Conservation (phyloP, 1,139 yeast genomes). For the Suhomyces chickasaworum region DNA sequence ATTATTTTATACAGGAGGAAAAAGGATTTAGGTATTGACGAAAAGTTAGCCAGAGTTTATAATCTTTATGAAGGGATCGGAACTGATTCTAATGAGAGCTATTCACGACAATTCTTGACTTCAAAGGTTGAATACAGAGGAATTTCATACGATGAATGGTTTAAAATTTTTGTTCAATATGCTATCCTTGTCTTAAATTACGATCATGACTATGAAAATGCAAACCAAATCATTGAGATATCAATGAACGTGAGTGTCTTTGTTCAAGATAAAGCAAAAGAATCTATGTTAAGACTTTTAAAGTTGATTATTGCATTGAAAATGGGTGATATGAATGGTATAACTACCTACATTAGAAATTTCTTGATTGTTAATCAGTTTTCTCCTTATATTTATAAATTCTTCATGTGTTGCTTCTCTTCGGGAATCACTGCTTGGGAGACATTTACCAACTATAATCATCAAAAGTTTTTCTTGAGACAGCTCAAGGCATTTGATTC, state of each 20-base stretch:
- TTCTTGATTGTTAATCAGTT: slow-evolving; percentile 73
- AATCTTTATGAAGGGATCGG: slow-evolving; percentile 64
- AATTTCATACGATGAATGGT: slow-evolving; percentile 78
- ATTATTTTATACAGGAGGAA: slow-evolving; percentile 63
- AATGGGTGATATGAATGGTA: slow-evolving; percentile 51
- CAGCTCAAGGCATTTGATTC: slow-evolving; percentile 90
- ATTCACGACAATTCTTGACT: slow-evolving; percentile 40
- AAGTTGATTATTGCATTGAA: slow-evolving; percentile 64
- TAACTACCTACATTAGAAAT: slow-evolving; percentile 57
- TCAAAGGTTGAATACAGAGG: slow-evolving; percentile 69
- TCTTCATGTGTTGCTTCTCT: slow-evolving; percentile 68
- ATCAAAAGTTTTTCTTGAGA: slow-evolving; percentile 85
- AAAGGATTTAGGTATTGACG: slow-evolving; percentile 66
- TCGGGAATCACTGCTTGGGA: slow-evolving; percentile 63
- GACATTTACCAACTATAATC: slow-evolving; percentile 71
- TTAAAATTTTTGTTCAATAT: slow-evolving; percentile 76
- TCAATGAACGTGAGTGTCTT: slow-evolving; percentile 81
- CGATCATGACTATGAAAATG: slow-evolving; percentile 64
- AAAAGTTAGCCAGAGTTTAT: slow-evolving; percentile 67
- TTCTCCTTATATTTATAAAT: slow-evolving; percentile 64
- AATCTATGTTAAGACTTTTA: slow-evolving; percentile 61
- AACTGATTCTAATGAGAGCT: slow-evolving; percentile 32
- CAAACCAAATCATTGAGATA: slow-evolving; percentile 67
- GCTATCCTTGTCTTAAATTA: slow-evolving; percentile 65
- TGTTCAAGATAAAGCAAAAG: slow-evolving; percentile 57